These are phyloP conservation scores for Eucommia ulmoides DNA, from an alignment of 257 asterid genomes.

Conservation along the genomic window DNA sequence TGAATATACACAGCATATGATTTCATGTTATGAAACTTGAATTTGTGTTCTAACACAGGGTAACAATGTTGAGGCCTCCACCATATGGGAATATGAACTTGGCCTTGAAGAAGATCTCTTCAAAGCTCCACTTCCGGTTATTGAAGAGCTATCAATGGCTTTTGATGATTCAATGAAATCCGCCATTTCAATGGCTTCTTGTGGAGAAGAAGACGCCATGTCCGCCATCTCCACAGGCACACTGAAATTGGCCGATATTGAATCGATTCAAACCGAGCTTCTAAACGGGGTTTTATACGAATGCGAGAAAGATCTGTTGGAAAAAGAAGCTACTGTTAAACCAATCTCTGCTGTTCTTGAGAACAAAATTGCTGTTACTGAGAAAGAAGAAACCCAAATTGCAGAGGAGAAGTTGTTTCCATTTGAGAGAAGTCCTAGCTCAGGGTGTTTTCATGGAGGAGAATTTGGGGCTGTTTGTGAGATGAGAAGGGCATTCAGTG, in stretches of 20 bases:
- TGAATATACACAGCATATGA: not conserved
- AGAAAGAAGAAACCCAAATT: conserved; percentile 21
- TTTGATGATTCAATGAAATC: conserved; percentile 71
- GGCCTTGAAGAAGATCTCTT: conserved; percentile 87
- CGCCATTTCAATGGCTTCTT: conserved; percentile 79
- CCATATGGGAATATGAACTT: conserved; percentile 55
- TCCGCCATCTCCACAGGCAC: conserved; percentile 48
- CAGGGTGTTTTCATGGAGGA: conserved; percentile 41
- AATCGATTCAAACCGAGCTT: conserved; percentile 64
- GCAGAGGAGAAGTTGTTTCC: conserved; percentile 24
- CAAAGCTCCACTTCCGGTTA: conserved; percentile 62
- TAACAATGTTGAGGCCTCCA: conserved; percentile 24
- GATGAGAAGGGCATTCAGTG: conserved; percentile 89
- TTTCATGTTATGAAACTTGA: not conserved
- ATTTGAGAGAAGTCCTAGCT: conserved; percentile 60
- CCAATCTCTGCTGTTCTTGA: conserved; percentile 46
- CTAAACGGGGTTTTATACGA: conserved; percentile 76
- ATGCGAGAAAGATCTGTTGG: conserved; percentile 81
- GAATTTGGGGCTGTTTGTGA: conserved; percentile 61
- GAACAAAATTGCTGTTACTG: conserved; percentile 25
- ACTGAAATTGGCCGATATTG: conserved; percentile 49
- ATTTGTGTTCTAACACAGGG: conserved; percentile 21
- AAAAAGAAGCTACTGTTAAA: conserved; percentile 57
- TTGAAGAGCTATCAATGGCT: conserved; percentile 50
- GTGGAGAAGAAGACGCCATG: conserved; percentile 71